These are phyloP conservation scores for Pseudogymnoascus sp. DNA, from an alignment of 2,329 filamentous ascomycete species.

Conservation along the genomic window DNA sequence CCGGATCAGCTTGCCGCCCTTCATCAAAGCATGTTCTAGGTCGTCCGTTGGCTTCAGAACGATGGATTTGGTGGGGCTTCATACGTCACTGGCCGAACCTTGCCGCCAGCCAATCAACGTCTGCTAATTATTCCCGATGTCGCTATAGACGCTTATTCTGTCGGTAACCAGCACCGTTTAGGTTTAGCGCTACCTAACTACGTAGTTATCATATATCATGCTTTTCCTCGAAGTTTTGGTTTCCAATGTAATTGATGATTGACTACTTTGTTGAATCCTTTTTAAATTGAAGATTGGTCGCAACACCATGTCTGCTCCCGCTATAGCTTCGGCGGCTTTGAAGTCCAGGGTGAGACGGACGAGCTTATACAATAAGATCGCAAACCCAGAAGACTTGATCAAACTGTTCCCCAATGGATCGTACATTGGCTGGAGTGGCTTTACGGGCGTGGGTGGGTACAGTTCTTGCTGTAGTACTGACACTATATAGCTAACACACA, in stretches of 20 bases:
- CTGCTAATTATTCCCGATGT: neutral
- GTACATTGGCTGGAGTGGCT: slow-evolving; percentile 88
- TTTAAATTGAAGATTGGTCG: neutral
- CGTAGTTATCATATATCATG: slow-evolving; percentile 6
- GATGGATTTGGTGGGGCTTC: neutral
- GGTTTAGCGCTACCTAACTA: neutral
- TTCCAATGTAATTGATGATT: neutral
- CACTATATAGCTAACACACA: too few species aligned
- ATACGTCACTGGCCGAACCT: neutral
- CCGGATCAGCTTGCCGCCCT: neutral
- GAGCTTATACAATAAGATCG: slow-evolving; percentile 72
- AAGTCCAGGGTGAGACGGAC: slow-evolving; percentile 68
- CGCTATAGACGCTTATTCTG: slow-evolving; percentile 6
- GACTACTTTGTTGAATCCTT: neutral
- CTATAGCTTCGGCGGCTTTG: slow-evolving; percentile 43
- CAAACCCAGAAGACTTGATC: slow-evolving; percentile 70
- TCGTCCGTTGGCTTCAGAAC: neutral
- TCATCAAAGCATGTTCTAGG: neutral
- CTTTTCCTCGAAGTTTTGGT: neutral
- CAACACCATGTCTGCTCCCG: neutral
- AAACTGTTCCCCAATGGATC: slow-evolving; percentile 73
- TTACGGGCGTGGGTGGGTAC: slow-evolving; percentile 66
- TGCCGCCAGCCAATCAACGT: neutral
- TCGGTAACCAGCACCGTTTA: slow-evolving; percentile 1
- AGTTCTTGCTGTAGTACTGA: too few species aligned